These are phyloP conservation scores for Aspergillus arachidicola DNA, from an alignment of 2,329 filamentous ascomycete genomes.

Conservation along the genomic window DNA sequence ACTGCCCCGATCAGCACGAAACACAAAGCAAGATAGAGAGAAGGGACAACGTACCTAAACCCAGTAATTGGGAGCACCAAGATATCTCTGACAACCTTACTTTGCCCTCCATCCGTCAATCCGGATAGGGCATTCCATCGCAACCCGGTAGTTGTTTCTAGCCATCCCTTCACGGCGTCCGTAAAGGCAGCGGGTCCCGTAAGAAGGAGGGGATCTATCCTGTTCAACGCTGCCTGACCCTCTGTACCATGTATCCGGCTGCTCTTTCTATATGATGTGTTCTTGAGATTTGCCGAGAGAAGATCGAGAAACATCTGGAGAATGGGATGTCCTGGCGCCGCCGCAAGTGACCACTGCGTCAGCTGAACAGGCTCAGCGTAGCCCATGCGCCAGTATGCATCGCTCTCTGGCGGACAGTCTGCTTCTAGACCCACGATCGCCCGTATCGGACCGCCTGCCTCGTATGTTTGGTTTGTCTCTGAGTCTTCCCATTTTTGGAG, in stretches of 20 bases:
- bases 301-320: slow-evolving; percentile 30
- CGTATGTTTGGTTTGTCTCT: slow-evolving; percentile 23
- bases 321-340: slow-evolving; percentile 29
- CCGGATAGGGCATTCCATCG: slow-evolving; percentile 38
- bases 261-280: not conserved
- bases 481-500: slow-evolving; percentile 31
- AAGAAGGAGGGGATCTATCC: slow-evolving; percentile 30
- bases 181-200: slow-evolving; percentile 37
- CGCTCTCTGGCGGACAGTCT: slow-evolving; percentile 28
- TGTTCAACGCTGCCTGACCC: slow-evolving; percentile 9
- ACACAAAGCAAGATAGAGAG: not conserved
- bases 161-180: slow-evolving; percentile 25
- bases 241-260: not conserved
- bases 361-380: slow-evolving; percentile 37
- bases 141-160: slow-evolving; percentile 24
- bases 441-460: slow-evolving; percentile 21
- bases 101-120: slow-evolving; percentile 29
- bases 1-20: slow-evolving; percentile 22
- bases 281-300: slow-evolving; percentile 12
- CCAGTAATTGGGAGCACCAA: slow-evolving; percentile 37
- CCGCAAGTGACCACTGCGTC: slow-evolving; percentile 37
- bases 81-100: slow-evolving; percentile 33
- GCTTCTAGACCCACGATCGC: slow-evolving; percentile 37
- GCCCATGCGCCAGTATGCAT: slow-evolving; percentile 38
- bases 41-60: slow-evolving; percentile 30